phyloP scores from a whole-genome alignment of 305 asterid species.

The Fraxinus paxiana region DNA sequence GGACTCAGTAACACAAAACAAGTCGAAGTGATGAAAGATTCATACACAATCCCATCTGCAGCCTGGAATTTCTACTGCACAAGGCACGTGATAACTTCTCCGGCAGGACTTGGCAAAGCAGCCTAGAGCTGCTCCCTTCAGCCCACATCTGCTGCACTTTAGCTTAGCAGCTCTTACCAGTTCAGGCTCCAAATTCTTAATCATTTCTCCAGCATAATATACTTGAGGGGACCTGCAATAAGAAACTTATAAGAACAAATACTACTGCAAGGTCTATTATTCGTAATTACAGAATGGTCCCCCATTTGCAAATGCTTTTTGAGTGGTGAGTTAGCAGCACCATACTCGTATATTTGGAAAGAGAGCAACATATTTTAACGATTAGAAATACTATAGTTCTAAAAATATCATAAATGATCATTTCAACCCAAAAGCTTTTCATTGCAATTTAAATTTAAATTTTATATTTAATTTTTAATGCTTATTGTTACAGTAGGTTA shows the following conservation, averaged over 20 bases:
- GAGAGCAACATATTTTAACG: neutral
- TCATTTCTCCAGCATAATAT: slow-evolving; percentile 56
- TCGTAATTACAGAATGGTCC: neutral
- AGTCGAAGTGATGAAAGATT: slow-evolving; percentile 1
- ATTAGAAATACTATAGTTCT: neutral
- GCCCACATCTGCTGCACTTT: slow-evolving; percentile 80
- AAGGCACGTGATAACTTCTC: slow-evolving; percentile 77
- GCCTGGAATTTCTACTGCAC: slow-evolving; percentile 59
- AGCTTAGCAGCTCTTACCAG: slow-evolving; percentile 84
- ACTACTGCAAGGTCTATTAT: neutral
- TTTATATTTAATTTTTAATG: neutral
- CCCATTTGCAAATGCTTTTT: neutral
- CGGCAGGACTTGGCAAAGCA: slow-evolving; percentile 79
- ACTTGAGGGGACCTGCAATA: slow-evolving; percentile 77
- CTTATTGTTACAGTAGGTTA: neutral
- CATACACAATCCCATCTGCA: slow-evolving; percentile 94
- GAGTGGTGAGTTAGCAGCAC: neutral
- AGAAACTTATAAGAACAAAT: neutral
- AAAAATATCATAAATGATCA: neutral
- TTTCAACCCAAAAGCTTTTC: neutral
- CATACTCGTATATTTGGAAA: slow-evolving; percentile 33
- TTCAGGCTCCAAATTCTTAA: slow-evolving; percentile 77
- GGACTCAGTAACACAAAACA: slow-evolving; percentile 1
- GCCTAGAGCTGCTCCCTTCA: slow-evolving; percentile 94
- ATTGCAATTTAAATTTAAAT: neutral